Evolutionary conservation across 495 filamentous ascomycete genomes (phyloP), one percentile per base, ranked within the genome.

Genomic region (Penicillium canariense): DNA sequence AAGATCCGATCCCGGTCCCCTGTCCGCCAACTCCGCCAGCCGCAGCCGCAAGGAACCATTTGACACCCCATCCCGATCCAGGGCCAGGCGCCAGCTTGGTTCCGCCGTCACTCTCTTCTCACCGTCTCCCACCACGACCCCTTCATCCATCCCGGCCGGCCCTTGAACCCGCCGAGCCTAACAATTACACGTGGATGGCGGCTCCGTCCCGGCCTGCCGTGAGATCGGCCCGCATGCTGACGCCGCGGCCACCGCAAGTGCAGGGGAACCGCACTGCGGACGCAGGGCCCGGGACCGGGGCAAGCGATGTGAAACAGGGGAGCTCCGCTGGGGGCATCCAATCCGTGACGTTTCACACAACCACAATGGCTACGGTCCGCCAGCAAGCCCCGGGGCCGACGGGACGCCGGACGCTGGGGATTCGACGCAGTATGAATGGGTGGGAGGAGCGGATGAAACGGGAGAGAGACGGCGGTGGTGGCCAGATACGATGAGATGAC

Each of bases 381-480:
- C 68, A 68, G 26, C 64, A 68, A 35, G 58, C 49, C 22, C 39
- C 67, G 26, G 56, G 66, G 27, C 57, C 56, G 11, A 52, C 65
- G 26, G 68, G 63, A 51, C 67, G 75, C 44, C 78, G 71, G 65
- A 84, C 81, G n/a, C 55, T 85, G 48, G 84, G 84, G 4, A 75
- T 80, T 48, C 75, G 83, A 47, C 73, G 83, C 46, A 83, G 77
- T 50, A 73, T 86, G 71, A 78, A 81, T 55, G 81, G 81, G 47
- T 82, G 79, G 79, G 65, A 72, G 42, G 71, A 75, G 22, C 66
- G 72, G 58, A 78, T 78, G 75, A 75, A 75, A 57, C 63, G 68
- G 57, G 69, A 55, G 50, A 48, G 12, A 32, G 22, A 17, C 18
- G 46, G 46, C 20, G 15, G 46, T 6, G 52, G 58, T 50, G 55